Evolutionary conservation across 805 yeast species (phyloP), one percentile per base, ranked within the genome.

Genomic region (Cyberlindnera petersonii): DNA sequence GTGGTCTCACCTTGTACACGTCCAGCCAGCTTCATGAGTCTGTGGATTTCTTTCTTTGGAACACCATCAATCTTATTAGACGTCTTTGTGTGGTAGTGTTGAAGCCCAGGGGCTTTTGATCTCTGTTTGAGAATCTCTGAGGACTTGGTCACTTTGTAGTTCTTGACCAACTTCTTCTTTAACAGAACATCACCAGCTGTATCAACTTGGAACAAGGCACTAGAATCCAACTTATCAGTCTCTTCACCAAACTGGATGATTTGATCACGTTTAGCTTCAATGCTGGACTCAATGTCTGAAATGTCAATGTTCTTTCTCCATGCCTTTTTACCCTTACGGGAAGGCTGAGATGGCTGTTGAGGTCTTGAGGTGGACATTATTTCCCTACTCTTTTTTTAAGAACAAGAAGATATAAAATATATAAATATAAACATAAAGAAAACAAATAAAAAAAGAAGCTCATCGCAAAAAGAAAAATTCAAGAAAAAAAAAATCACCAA

Each of bases 291-390:
- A 34, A 93, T 68, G 47, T 87, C 96, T 18, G 77, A 79, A 15
- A 93, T 66, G 60, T 93, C 95, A 42, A 93, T 84, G 61, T 93
- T 86, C 63, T 87, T 87, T 59, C 95, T 77, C 94, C 97, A 86
- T 5, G 95, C 79, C 59, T 75, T 82, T 72, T 86, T 91, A 31
- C 96, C 95, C 68, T 93, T 93, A 56, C 98, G 74, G 7, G 96
- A 87, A 5, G 83, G 56, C 63, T 89, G 96, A 31, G 66, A 66
- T 50, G 69, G 72, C 50, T 74, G 79, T 17, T 75, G 59, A 11
- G 89, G 86, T 60, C 78, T 71, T n/a, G n/a, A n/a, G n/a, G 37
- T 64, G 62, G 5, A 63, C 47, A 45, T 64, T 68, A 70, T 62
- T 50, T 20, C 3, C 31, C 4, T 28, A 6, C n/a, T 24, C 19